Percentiles rank a stretch among this genome's conserved stretches.
Conservation (phyloP, 352 stramenopile genomes). For the Plasmopara viticola region DNA sequence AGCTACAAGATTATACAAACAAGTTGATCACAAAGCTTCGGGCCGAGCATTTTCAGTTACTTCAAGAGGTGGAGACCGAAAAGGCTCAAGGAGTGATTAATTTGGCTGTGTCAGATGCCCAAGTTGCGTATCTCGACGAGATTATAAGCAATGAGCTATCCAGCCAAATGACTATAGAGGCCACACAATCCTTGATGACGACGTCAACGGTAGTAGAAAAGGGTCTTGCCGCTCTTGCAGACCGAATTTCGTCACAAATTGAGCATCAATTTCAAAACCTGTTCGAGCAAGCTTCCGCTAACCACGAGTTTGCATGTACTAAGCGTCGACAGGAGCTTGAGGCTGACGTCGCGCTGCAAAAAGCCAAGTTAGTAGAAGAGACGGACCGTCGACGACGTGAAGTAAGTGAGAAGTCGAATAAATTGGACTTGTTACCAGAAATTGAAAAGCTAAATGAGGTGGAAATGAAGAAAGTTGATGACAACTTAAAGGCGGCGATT, state of each 20-base stretch:
- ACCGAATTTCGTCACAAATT: slow-evolving; percentile 20
- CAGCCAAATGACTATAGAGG: neutral
- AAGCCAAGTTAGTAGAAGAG: slow-evolving; percentile 18
- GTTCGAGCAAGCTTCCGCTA: slow-evolving; percentile 21
- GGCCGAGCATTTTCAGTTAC: slow-evolving; percentile 12
- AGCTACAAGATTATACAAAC: slow-evolving; percentile 13
- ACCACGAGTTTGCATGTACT: slow-evolving; percentile 15
- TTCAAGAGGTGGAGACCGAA: slow-evolving; percentile 12
- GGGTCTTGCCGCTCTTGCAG: slow-evolving; percentile 17
- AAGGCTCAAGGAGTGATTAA: slow-evolving; percentile 8
- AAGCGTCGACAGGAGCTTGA: slow-evolving; percentile 21
- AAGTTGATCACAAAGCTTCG: slow-evolving; percentile 12
- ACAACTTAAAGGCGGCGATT: slow-evolving; percentile 9
- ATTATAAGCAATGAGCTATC: neutral
- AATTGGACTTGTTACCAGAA: slow-evolving; percentile 2
- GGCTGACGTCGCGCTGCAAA: slow-evolving; percentile 19
- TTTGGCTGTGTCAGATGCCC: slow-evolving; percentile 17
- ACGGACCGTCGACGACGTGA: slow-evolving; percentile 15
- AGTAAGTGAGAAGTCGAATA: neutral
- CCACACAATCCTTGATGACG: neutral
- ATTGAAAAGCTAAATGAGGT: slow-evolving; percentile 13
- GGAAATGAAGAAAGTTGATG: slow-evolving; percentile 8
- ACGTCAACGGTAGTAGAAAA: slow-evolving; percentile 5
- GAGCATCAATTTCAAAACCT: slow-evolving; percentile 12
- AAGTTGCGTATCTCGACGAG: slow-evolving; percentile 12